Conservation (phyloP, 2,329 filamentous ascomycete genomes). For the Aureobasidium mangrovei region DNA sequence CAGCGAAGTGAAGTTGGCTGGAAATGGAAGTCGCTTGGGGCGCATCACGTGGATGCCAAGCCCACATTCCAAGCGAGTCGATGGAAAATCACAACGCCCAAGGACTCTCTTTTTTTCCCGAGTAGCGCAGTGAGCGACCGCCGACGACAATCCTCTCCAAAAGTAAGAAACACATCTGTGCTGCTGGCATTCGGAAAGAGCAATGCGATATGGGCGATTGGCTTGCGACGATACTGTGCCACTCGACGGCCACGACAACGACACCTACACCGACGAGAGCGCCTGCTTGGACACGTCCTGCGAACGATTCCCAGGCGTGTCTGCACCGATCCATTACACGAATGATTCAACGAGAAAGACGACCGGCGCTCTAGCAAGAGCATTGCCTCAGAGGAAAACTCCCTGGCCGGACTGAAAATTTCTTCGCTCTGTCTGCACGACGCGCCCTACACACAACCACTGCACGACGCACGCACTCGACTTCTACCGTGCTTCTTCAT, state of each 20-base stretch:
- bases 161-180: slow-evolving; percentile 6
- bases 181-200: not conserved
- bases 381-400: not conserved
- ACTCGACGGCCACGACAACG: slow-evolving; percentile 5
- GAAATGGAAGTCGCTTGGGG: not conserved
- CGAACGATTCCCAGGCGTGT: not conserved
- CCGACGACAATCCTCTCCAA: slow-evolving; percentile 9
- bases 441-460: not conserved
- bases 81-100: not conserved
- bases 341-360: not conserved
- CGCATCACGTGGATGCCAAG: not conserved
- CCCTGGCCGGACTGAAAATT: not conserved
- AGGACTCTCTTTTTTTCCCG: not conserved
- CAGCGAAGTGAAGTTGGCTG: no score
- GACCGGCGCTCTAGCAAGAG: not conserved
- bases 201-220: not conserved
- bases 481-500: not conserved
- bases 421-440: not conserved
- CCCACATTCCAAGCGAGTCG: not conserved
- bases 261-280: not conserved
- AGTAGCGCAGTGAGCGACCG: slow-evolving; percentile 9
- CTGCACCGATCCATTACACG: not conserved
- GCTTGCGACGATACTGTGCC: slow-evolving; percentile 2
- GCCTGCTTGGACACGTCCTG: not conserved
- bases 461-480: not conserved